A percentile compares a stretch with the other conserved stretches of the same genome.
phyloP scores from a whole-genome alignment of 2,329 filamentous ascomycete genomes.

The Penicillium sp. region DNA sequence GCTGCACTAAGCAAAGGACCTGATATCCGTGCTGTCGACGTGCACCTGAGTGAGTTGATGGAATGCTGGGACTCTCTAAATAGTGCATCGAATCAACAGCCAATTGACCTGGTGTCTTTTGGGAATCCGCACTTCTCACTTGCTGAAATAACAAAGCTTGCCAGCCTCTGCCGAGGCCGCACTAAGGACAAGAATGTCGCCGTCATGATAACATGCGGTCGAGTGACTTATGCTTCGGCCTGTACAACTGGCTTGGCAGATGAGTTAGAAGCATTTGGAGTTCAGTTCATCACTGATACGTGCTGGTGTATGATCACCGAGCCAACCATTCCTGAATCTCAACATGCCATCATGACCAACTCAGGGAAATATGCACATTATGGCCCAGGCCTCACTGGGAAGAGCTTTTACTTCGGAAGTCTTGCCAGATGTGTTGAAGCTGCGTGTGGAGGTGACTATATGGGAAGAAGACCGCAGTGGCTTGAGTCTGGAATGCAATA shows the following conservation, averaged over 20 bases:
- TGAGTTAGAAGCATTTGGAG: constrained; percentile 39
- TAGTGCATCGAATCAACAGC: background rate
- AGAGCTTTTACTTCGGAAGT: constrained; percentile 26
- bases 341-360: constrained; percentile 44
- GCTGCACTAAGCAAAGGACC: background rate
- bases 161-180: constrained; percentile 27
- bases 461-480: background rate
- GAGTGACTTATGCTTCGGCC: constrained; percentile 20
- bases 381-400: constrained; percentile 23
- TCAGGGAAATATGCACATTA: constrained; percentile 52
- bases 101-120: constrained; percentile 39
- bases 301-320: constrained; percentile 52
- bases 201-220: constrained; percentile 25
- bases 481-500: background rate
- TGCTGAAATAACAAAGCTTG: constrained; percentile 36
- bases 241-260: constrained; percentile 29
- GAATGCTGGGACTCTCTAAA: background rate
- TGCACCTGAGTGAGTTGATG: background rate
- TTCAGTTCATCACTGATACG: constrained; percentile 44
- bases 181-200: constrained; percentile 17
- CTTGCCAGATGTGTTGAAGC: background rate
- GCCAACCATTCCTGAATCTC: constrained; percentile 33
- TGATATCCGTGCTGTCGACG: background rate
- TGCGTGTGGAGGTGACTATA: background rate
- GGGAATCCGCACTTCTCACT: constrained; percentile 50